Base-by-base conservation (phyloP, 805 yeast genomes). In the Blastobotrys terrestris region DNA sequence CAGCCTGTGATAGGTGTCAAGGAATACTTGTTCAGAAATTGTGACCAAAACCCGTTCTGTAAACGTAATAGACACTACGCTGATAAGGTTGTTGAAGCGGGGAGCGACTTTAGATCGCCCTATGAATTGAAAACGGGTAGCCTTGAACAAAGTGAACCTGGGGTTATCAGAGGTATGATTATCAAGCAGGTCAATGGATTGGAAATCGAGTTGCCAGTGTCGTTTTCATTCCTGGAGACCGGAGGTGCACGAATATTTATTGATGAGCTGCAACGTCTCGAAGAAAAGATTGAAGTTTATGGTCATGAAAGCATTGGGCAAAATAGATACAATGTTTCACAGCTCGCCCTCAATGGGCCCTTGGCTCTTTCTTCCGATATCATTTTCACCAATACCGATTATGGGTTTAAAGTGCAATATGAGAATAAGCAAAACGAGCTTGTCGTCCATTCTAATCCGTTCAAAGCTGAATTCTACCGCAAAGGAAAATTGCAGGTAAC, bases 41-140 rank as follows among this genome's bases (percentile, higher is more conserved):
- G 98, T 67, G 80, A 74, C 3, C 84, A 85, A 61, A 78, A 89
- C 15, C 95, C 96, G 4, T 90, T 91, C 64, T 91, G 98, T 64
- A 69, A 76, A 48, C 77, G 98, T 67, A 87, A 91, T 62, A 72
- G 92, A 52, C 81, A 79, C 53, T 88, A 78, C 63, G 87, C 88
- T 1, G 55, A 63, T 2, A 64, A 72, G 46, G 72, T n/a, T 78
- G 3, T 52, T 3, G 15, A 11, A 15, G 46, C 31, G 18, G 46
- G 22, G 11, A 16, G 48, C 11, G 45, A 39, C 21, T 52, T 31
- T 44, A 44, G 18, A 0, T 69, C 67, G 44, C 66, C 66, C 18
- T 64, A 74, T 0, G 71, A 74, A 31, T 78, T 79, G 58, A 63
- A 72, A 2, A 57, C 78, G 54, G 63, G 2, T 5, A 44, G 16